A percentile compares a stretch with the other conserved stretches of the same genome.
These are phyloP conservation scores for Hyphopichia burtonii DNA, from an alignment of 1,139 yeast species.

Conservation along the genomic window DNA sequence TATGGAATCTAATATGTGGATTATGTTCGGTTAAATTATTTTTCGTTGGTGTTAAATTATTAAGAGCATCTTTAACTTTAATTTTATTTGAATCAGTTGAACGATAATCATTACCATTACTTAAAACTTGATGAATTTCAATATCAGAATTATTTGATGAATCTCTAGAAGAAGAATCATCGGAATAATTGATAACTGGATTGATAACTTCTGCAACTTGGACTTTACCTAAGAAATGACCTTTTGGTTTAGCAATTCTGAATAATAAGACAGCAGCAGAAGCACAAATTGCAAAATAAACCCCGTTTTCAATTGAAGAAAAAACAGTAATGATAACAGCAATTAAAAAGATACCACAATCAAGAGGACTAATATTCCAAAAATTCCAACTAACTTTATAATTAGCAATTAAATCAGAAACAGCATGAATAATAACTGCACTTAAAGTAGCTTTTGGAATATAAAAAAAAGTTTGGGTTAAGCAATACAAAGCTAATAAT, in stretches of 20 bases:
- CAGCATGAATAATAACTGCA: slow-evolving; percentile 95
- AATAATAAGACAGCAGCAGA: slow-evolving; percentile 73
- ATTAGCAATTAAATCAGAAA: slow-evolving; percentile 77
- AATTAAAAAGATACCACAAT: slow-evolving; percentile 69
- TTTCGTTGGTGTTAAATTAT: slow-evolving; percentile 17
- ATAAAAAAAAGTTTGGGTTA: slow-evolving; percentile 80
- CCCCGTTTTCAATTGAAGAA: slow-evolving; percentile 81
- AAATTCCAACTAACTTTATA: slow-evolving; percentile 71
- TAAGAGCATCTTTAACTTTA: slow-evolving; percentile 14
- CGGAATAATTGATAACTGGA: slow-evolving; percentile 39
- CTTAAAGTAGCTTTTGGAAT: slow-evolving; percentile 86
- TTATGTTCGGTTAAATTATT: slow-evolving; percentile 22
- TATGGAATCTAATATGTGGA: slow-evolving; percentile 49
- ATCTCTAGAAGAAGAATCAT: slow-evolving; percentile 11
- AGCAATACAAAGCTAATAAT: slow-evolving; percentile 76
- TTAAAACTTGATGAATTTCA: slow-evolving; percentile 46
- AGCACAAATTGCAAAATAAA: slow-evolving; percentile 86
- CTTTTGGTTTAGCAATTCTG: slow-evolving; percentile 77
- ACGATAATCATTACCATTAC: slow-evolving; percentile 21
- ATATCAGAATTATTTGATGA: slow-evolving; percentile 24
- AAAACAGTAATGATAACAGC: slow-evolving; percentile 82
- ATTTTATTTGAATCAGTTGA: slow-evolving; percentile 16
- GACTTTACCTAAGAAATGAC: slow-evolving; percentile 79
- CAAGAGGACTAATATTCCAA: slow-evolving; percentile 77
- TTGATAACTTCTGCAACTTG: slow-evolving; percentile 67